A percentile compares a stretch with the other conserved stretches of the same genome.
These are phyloP conservation scores for Backusella circina DNA, from an alignment of 192 early-diverging fungal species.

Conservation along the genomic window DNA sequence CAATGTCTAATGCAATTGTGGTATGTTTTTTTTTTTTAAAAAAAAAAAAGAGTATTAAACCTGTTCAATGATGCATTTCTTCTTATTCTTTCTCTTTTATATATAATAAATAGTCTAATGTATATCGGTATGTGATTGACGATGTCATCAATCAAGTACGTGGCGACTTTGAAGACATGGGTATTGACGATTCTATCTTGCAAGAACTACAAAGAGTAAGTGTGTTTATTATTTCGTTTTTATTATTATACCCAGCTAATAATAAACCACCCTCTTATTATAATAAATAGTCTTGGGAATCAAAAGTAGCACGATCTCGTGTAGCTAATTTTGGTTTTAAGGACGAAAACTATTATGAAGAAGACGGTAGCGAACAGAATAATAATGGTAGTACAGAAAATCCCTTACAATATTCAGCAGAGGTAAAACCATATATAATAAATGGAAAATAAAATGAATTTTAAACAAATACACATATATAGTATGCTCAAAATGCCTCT, in stretches of 20 bases:
- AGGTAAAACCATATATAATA: not conserved
- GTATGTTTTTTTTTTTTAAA: constrained; percentile 16
- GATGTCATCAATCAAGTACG: constrained; percentile 89
- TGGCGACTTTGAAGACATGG: constrained; percentile 85
- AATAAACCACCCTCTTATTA: not conserved
- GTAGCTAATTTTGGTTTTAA: constrained; percentile 37
- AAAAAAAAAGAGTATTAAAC: not conserved
- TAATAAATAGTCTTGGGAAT: constrained; percentile 48
- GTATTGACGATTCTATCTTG: constrained; percentile 83
- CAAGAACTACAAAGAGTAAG: constrained; percentile 65
- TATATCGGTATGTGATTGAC: constrained; percentile 89
- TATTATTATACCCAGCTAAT: not conserved
- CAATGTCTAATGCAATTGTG: constrained; percentile 28
- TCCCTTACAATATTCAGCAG: constrained; percentile 4
- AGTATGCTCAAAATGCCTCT: constrained; percentile 7
- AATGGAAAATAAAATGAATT: not conserved
- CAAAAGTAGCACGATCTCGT: constrained; percentile 47
- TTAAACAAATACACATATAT: not conserved
- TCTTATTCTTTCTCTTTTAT: not conserved
- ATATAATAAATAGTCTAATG: constrained; percentile 39
- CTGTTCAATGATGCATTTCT: too few relatives aligned
- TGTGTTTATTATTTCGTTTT: not conserved
- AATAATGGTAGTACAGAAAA: not conserved
- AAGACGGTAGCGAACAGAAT: constrained; percentile 20
- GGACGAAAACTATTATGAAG: constrained; percentile 35